Evolutionary conservation across 179 eudicot species (phyloP), one percentile per base, ranked within the genome.

Genomic region (Amaranthus tricolor): DNA sequence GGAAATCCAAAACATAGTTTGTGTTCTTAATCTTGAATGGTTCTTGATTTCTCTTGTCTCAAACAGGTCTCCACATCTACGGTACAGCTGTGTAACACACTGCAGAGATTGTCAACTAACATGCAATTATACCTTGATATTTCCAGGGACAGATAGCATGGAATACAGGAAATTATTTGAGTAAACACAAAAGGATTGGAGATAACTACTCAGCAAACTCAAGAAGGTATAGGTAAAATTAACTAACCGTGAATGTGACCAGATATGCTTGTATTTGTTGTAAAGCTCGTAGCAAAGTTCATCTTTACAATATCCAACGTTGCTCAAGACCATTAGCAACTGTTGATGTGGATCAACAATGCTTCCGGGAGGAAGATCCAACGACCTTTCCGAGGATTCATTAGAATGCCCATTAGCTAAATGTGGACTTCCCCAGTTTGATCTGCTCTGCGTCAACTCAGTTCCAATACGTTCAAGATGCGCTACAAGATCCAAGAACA

Each of bases 281-380:
- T 92, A 88, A 74, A 92, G 74, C 65, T 92, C 96, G 81, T 69
- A 82, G 80, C 94, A 87, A 68, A 94, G 89, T 78, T 94, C 96
- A 75, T 94, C 98, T 85, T 90, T 92, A 85, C 98, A 92, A 82
- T 88, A 92, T 62, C 98, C 98, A 66, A 92, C 87, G 81, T 94
- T 94, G 80, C 98, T 94, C 86, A 94, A 87, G 60, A 94, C 97
- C 96, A 92, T 94, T 78, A 94, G 84, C 80, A 92, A 84, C 80
- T 78, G 88, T 79, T 88, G 91, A 81, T 92, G 90, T 0, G 91
- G 91, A 86, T 89, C 88, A 78, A 69, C 55, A 56, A 94, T 74
- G 74, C 93, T 90, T 83, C 91, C 98, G 10, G 90, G 94, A 52
- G 87, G 81, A 79, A 89, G 89, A 77, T 92, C 93, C 71, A 71